A percentile compares a stretch with the other conserved stretches of the same genome.
Conservation (phyloP, 2,329 filamentous ascomycete species). For the Curvularia verruculosa region DNA sequence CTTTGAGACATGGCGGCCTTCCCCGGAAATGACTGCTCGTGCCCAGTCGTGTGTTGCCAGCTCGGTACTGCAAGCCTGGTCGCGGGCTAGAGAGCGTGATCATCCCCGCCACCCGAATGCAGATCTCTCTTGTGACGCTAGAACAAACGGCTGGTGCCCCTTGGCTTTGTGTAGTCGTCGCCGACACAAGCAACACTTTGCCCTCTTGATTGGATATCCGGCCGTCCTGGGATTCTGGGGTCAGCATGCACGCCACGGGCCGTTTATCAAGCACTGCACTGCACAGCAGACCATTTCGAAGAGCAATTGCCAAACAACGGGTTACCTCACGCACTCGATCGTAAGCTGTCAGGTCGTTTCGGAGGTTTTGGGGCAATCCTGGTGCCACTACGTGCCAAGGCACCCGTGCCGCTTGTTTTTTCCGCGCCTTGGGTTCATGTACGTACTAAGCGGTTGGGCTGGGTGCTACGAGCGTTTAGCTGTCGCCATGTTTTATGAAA, state of each 20-base stretch:
- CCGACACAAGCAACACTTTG: slow-evolving; percentile 25
- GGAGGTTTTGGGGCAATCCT: slow-evolving; percentile 10
- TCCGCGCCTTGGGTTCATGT: not conserved
- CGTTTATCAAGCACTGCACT: not conserved
- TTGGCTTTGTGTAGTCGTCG: slow-evolving; percentile 35
- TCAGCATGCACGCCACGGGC: slow-evolving; percentile 13
- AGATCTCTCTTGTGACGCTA: slow-evolving; percentile 32
- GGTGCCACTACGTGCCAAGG: not conserved
- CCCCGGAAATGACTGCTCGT: slow-evolving; percentile 18
- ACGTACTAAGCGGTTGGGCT: not conserved
- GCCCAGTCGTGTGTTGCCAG: slow-evolving; percentile 2
- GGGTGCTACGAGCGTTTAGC: slow-evolving; percentile 1
- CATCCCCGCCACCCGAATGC: slow-evolving; percentile 26
- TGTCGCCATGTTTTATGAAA: slow-evolving; percentile 10
- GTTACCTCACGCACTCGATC: not conserved
- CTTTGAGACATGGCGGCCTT: slow-evolving; percentile 13
- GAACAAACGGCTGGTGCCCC: slow-evolving; percentile 45
- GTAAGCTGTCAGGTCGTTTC: not conserved
- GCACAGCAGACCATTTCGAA: not conserved
- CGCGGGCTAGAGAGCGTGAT: slow-evolving; percentile 3
- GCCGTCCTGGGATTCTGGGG: slow-evolving; percentile 13
- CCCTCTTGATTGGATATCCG: slow-evolving; percentile 15
- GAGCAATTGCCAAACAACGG: not conserved
- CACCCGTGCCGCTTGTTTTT: slow-evolving; percentile 11
- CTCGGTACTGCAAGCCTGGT: not conserved